These are phyloP conservation scores for Notholithocarpus densiflorus DNA, from an alignment of 306 rosid genomes.

Conservation along the genomic window DNA sequence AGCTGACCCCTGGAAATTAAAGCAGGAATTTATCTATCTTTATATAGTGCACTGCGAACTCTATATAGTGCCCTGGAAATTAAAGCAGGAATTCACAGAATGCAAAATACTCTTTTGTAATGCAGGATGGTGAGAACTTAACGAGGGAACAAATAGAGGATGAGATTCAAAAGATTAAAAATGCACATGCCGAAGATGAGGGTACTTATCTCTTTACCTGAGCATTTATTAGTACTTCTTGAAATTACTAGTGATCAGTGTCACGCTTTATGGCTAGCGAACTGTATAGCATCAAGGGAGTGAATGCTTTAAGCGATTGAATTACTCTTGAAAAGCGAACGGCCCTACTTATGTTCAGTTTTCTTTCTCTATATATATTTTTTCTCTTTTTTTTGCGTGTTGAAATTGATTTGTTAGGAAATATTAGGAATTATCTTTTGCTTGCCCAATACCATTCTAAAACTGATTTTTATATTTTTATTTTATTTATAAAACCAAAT, in stretches of 20 bases:
- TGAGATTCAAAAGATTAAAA: conserved; percentile 78
- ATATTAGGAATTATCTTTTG: neutral
- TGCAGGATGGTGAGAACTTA: conserved; percentile 77
- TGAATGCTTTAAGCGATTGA: neutral
- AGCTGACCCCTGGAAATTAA: neutral
- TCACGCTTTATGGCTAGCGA: neutral
- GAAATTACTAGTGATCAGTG: neutral
- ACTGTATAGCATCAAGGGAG: neutral
- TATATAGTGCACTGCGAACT: neutral
- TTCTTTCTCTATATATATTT: neutral
- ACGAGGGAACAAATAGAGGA: conserved; percentile 75
- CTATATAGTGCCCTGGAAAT: too few species aligned
- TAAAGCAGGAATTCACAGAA: neutral
- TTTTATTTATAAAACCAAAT: neutral
- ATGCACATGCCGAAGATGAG: conserved; percentile 90
- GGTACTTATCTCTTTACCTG: conserved; percentile 40
- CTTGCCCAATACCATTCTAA: neutral
- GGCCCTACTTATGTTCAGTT: neutral
- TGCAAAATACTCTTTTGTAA: conserved; percentile 5
- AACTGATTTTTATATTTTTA: neutral
- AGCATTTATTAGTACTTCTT: neutral
- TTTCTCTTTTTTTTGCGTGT: neutral
- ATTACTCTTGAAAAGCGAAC: neutral
- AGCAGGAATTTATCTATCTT: neutral
- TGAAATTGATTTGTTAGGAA: too few species aligned